A percentile compares a stretch with the other conserved stretches of the same genome.
phyloP scores from a whole-genome alignment of 257 asterid genomes.

The Forsythia viridissima region DNA sequence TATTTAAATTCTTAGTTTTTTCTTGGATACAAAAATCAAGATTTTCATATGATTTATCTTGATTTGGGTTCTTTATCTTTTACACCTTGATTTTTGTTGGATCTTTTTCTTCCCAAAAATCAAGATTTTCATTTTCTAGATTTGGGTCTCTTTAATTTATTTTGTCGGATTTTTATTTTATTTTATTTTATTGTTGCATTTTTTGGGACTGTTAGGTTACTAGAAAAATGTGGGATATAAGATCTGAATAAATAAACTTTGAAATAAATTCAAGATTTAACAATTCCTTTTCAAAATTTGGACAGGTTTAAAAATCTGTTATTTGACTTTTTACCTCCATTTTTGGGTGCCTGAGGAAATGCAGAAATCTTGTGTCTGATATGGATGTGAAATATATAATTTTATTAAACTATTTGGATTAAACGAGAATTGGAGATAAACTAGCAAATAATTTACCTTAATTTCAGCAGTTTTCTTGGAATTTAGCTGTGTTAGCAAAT shows the following conservation, averaged over 20 bases:
- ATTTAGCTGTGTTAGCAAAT: neutral
- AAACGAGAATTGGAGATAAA: neutral
- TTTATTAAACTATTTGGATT: neutral
- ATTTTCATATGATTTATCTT: slow-evolving; percentile 8
- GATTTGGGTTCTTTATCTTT: neutral
- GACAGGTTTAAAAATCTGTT: neutral
- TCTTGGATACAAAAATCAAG: neutral
- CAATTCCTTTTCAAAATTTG: neutral
- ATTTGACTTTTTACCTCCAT: neutral
- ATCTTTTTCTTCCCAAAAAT: slow-evolving; percentile 8
- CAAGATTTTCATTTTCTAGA: neutral
- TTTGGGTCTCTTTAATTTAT: neutral
- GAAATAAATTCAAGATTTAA: neutral
- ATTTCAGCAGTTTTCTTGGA: neutral
- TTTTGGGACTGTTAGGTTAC: neutral
- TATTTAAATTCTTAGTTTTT: neutral
- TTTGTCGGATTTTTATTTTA: neutral
- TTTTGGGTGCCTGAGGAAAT: neutral
- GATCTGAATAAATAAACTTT: neutral
- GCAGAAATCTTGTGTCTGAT: neutral
- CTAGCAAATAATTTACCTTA: neutral
- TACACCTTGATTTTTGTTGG: slow-evolving; percentile 6
- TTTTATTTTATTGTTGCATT: neutral
- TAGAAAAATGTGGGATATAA: neutral
- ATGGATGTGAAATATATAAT: neutral